A percentile compares a stretch with the other conserved stretches of the same genome.
Conservation (phyloP, 208 protist species). For the Lotmaria passim region DNA sequence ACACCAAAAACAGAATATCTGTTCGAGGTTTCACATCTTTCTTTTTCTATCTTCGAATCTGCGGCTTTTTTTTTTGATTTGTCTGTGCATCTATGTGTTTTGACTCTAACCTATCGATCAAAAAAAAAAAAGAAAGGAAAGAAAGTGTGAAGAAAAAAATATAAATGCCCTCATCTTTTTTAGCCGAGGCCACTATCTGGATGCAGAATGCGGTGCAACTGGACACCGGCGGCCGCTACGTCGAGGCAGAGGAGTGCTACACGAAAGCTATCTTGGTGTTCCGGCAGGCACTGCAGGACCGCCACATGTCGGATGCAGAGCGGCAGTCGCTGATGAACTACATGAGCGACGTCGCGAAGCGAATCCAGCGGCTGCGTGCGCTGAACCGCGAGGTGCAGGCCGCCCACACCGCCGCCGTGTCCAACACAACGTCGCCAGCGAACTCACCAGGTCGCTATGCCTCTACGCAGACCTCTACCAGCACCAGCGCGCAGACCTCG, state of each 20-base stretch:
- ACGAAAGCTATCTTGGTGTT: slow-evolving; percentile 59
- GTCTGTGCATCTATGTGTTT: background rate
- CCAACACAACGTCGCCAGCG: slow-evolving; percentile 1
- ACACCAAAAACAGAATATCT: too few relatives aligned
- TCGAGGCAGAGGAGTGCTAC: slow-evolving; percentile 80
- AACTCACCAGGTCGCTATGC: slow-evolving; percentile 13
- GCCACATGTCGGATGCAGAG: slow-evolving; percentile 38
- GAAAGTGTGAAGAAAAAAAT: background rate
- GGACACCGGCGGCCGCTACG: slow-evolving; percentile 48
- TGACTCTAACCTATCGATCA: background rate
- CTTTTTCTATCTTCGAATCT: too few relatives aligned
- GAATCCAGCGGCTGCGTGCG: slow-evolving; percentile 54
- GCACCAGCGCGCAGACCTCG: slow-evolving; percentile 6
- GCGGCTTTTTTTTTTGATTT: background rate
- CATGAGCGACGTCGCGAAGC: slow-evolving; percentile 66
- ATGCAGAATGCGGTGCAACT: slow-evolving; percentile 65
- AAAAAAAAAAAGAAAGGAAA: background rate
- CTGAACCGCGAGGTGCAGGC: slow-evolving; percentile 14
- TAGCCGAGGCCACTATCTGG: slow-evolving; percentile 28
- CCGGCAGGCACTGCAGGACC: slow-evolving; percentile 38
- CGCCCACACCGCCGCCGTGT: slow-evolving; percentile 9
- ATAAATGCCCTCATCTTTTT: slow-evolving; percentile 25
- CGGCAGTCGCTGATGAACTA: slow-evolving; percentile 54
- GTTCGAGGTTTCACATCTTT: too few relatives aligned
- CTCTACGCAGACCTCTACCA: background rate